These are phyloP conservation scores for Cutaneotrichosporon sp. DNA, from an alignment of 1,284 basidiomycete species.

Conservation along the genomic window DNA sequence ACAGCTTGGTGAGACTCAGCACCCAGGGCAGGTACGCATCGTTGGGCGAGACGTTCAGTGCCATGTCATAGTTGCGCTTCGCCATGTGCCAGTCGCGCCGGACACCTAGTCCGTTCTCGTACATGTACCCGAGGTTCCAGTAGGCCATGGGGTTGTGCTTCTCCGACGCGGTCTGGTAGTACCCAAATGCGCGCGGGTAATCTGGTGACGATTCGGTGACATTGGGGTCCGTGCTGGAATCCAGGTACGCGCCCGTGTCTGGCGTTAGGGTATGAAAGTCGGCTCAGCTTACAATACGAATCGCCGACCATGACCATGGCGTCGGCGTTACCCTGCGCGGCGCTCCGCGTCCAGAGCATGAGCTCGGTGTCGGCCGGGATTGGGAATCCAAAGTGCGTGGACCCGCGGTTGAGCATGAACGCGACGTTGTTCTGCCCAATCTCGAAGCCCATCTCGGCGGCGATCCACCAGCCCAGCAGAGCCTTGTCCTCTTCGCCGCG, in stretches of 20 bases:
- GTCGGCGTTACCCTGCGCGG: conserved; percentile 89
- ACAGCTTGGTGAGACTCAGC: conserved; percentile 77
- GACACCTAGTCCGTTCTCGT: conserved; percentile 91
- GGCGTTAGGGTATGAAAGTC: conserved; percentile 3
- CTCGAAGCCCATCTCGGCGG: conserved; percentile 89
- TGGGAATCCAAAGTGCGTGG: not conserved
- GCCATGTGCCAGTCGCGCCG: conserved; percentile 93
- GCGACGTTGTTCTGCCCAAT: conserved; percentile 95
- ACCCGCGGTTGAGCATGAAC: conserved; percentile 76
- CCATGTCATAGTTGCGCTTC: conserved; percentile 91
- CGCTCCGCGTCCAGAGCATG: conserved; percentile 90
- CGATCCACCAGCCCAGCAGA: conserved; percentile 88
- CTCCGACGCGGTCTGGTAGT: conserved; percentile 87
- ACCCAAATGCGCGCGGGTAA: conserved; percentile 83
- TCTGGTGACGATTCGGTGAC: conserved; percentile 42
- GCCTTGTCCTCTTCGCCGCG: conserved; percentile 61
- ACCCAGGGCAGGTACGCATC: conserved; percentile 80
- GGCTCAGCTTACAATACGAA: conserved; percentile 70
- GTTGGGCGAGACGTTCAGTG: conserved; percentile 70
- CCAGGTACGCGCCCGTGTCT: conserved; percentile 12
- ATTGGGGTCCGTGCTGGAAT: conserved; percentile 1
- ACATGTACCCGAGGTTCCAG: conserved; percentile 99
- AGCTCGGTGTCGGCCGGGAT: conserved; percentile 61
- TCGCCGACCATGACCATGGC: conserved; percentile 95
- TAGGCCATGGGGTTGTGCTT: conserved; percentile 88